phyloP scores from a whole-genome alignment of 2,329 filamentous ascomycete genomes.

The Apiospora sp. region DNA sequence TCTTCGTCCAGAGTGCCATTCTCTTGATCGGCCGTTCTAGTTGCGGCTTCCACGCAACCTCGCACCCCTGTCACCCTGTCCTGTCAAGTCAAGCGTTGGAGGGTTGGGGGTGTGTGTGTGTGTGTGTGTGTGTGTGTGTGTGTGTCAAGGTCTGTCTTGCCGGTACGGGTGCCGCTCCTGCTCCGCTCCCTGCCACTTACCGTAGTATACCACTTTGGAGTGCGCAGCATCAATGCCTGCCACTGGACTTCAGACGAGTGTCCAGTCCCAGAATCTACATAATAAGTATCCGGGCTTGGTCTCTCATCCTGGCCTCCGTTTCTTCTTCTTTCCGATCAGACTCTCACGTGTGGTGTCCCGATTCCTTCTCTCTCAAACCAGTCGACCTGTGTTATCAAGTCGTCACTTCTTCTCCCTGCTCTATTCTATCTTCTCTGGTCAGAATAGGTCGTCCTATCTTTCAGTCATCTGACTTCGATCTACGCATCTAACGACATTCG shows the following conservation, averaged over 20 bases:
- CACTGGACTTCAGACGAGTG: neutral
- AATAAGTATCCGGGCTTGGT: slow-evolving; percentile 19
- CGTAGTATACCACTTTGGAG: neutral
- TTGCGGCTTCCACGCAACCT: slow-evolving; percentile 19
- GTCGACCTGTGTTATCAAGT: slow-evolving; percentile 29
- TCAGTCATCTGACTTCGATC: slow-evolving; percentile 34
- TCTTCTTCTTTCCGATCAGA: slow-evolving; percentile 1
- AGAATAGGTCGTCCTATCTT: slow-evolving; percentile 43
- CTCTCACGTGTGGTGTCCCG: slow-evolving; percentile 24
- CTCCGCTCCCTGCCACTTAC: slow-evolving; percentile 10
- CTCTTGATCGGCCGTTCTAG: slow-evolving; percentile 24
- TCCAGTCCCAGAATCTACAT: neutral
- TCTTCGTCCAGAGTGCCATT: slow-evolving; percentile 23
- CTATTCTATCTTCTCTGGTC: slow-evolving; percentile 30
- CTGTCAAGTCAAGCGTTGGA: slow-evolving; percentile 24
- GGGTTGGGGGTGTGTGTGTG: neutral
- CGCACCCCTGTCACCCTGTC: slow-evolving; percentile 16
- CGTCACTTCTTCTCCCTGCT: slow-evolving; percentile 10
- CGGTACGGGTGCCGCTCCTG: neutral
- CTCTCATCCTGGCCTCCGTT: slow-evolving; percentile 2
- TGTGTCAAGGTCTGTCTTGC: neutral
- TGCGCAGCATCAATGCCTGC: neutral
- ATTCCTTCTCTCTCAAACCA: slow-evolving; percentile 27
- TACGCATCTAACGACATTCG: slow-evolving; percentile 35
- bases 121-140: neutral